Evolutionary conservation across 805 yeast genomes (phyloP).

Genomic region (Hanseniaspora hatyaiensis): DNA sequence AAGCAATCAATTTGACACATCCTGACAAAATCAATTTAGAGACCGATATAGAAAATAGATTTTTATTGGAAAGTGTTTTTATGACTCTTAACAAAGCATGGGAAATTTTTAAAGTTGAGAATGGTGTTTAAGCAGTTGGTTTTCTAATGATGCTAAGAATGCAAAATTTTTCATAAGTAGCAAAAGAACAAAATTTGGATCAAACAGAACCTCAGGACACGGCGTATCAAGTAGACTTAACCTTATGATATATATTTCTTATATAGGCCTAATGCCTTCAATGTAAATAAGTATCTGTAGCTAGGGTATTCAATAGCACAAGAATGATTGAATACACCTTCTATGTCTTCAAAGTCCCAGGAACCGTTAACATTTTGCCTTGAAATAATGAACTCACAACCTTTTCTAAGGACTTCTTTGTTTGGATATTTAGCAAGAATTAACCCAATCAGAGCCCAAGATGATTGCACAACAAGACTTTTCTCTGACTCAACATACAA

Average conservation of each 20-base stretch:
- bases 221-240: too few species aligned
- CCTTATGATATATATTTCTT: constrained; percentile 16
- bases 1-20: constrained; percentile 80
- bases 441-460: constrained; percentile 84
- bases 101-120: constrained; percentile 63
- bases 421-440: constrained; percentile 74
- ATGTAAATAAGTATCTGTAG: constrained; percentile 77
- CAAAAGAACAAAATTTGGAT: too few species aligned
- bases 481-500: constrained; percentile 53
- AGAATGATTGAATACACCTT: constrained; percentile 92
- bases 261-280: constrained; percentile 83
- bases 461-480: constrained; percentile 74
- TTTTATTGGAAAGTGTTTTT: constrained; percentile 81
- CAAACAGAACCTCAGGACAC: too few species aligned
- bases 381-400: constrained; percentile 48
- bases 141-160: too few species aligned
- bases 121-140: constrained; percentile 30
- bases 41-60: constrained; percentile 49
- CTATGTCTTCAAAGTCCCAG: constrained; percentile 73
- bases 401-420: constrained; percentile 46
- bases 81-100: constrained; percentile 77
- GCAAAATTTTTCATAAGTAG: too few species aligned
- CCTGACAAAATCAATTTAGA: constrained; percentile 69
- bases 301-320: constrained; percentile 93
- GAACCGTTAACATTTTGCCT: constrained; percentile 64